Evolutionary conservation across 805 yeast species (phyloP).

Genomic region (Starmera amethionina): DNA sequence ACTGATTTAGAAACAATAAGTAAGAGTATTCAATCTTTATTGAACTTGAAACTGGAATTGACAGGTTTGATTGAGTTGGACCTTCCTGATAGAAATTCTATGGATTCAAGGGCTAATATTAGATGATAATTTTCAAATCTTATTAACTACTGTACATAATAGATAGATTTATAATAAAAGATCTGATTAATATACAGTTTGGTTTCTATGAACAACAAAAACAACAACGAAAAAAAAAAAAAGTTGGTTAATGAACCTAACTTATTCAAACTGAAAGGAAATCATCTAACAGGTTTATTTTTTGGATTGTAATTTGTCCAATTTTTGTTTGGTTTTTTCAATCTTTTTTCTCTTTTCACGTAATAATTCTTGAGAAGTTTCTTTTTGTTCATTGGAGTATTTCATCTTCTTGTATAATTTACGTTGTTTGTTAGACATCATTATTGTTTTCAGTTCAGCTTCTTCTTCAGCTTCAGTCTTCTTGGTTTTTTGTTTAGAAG

Average conservation of each 20-base stretch:
- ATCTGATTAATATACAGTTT: no score
- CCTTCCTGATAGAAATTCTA: conserved; percentile 67
- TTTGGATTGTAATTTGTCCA: conserved; percentile 8
- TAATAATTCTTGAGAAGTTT: conserved; percentile 59
- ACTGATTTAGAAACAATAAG: conserved; percentile 69
- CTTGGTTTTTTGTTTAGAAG: conserved; percentile 27
- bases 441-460: conserved; percentile 84
- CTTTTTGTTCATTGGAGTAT: conserved; percentile 78
- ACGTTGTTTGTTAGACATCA: conserved; percentile 97
- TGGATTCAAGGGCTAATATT: conserved; percentile 60
- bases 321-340: conserved; percentile 34
- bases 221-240: no score
- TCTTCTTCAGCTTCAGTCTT: conserved; percentile 54
- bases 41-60: conserved; percentile 53
- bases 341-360: conserved; percentile 61
- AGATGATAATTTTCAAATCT: background rate
- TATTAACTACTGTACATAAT: background rate
- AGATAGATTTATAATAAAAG: background rate
- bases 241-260: no score
- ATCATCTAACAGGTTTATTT: background rate
- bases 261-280: background rate
- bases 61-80: conserved; percentile 57
- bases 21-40: conserved; percentile 53
- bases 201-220: no score
- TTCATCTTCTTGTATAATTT: conserved; percentile 92